Base-by-base conservation (phyloP, 2,329 filamentous ascomycete genomes). In the Arthrobotrys entomopaga region DNA sequence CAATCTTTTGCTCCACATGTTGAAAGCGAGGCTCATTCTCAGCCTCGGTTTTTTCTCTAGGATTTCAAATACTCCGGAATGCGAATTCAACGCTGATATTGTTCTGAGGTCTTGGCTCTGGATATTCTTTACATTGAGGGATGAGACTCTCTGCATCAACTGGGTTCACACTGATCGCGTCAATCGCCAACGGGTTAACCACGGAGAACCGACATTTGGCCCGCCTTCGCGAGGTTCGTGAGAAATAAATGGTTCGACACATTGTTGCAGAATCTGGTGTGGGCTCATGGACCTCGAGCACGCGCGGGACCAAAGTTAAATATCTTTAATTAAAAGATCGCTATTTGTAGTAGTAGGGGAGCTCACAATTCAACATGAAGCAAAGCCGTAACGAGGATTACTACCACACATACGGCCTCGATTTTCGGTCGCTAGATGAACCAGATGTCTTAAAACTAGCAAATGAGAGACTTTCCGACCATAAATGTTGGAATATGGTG, bases 401-500 rank as follows among this genome's bases (percentile, higher is more conserved):
- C 26, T 74, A 74, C 19, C 63, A 40, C 4, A 46, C 63, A 11
- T 64, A 63, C 46, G 52, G 54, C 22, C 63, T 74, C 8, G 52
- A 67, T n/a, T 74, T 74, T 19, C 57, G 20, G 29, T 63, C 26
- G 24, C 29, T 74, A 34, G 70, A 74, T n/a, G 24, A 52, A 13
- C 63, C 48, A 42, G 70, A 74, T 7, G 26, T 64, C 40, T 56
- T 74, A 11, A 74, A 42, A 50, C 40, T 48, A 19, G 70, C 63
- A 8, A 63, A 74, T n/a, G 50, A 43, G 16, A 67, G 63, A 26
- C 57, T 74, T 20, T 66, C 57, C 50, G 70, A 74, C 24, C 48
- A 52, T 50, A 40, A 64, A 13, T 74, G 63, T 34, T 49, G 46
- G 2, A 74, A 74, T 29, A 50, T 74, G 49, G 70, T 74, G 63